These are phyloP conservation scores for Pisolithus marmoratus DNA, from an alignment of 768 basidiomycete species.

Conservation along the genomic window DNA sequence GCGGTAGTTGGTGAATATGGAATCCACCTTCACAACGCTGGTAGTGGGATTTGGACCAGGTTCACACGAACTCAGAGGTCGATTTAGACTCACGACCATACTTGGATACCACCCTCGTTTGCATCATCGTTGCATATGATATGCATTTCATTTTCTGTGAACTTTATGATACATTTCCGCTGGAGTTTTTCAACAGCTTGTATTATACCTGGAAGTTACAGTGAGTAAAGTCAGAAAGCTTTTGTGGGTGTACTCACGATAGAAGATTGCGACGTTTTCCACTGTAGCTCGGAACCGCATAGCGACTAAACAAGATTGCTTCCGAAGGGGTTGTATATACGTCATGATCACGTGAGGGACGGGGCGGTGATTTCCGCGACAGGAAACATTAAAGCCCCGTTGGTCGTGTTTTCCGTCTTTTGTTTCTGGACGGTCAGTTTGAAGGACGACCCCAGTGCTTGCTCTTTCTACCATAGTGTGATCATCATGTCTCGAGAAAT, in stretches of 20 bases:
- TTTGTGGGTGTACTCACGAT: constrained; percentile 32
- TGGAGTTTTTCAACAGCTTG: constrained; percentile 81
- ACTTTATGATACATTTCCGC: constrained; percentile 79
- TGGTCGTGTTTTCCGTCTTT: too few species aligned
- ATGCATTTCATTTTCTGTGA: constrained; percentile 67
- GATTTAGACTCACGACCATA: constrained; percentile 62
- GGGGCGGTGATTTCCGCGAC: constrained; percentile 13
- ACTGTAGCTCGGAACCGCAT: constrained; percentile 64
- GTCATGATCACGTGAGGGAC: constrained; percentile 21
- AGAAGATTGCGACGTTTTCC: constrained; percentile 53
- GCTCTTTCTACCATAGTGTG: too few species aligned
- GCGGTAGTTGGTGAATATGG: constrained; percentile 70
- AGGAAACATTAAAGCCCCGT: constrained; percentile 5
- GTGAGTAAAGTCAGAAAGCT: background rate
- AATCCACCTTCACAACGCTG: constrained; percentile 60
- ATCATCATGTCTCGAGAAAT: constrained; percentile 69
- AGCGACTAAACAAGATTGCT: constrained; percentile 4
- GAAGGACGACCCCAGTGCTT: too few species aligned
- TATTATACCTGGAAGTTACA: constrained; percentile 52
- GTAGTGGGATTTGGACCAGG: constrained; percentile 1
- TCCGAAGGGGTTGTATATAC: constrained; percentile 7
- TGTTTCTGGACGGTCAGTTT: too few species aligned
- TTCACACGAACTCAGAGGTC: constrained; percentile 19
- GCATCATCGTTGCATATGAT: constrained; percentile 80
- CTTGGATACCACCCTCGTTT: constrained; percentile 80